Base-by-base conservation (phyloP, 495 filamentous ascomycete genomes). In the Penicillium diatomitis region DNA sequence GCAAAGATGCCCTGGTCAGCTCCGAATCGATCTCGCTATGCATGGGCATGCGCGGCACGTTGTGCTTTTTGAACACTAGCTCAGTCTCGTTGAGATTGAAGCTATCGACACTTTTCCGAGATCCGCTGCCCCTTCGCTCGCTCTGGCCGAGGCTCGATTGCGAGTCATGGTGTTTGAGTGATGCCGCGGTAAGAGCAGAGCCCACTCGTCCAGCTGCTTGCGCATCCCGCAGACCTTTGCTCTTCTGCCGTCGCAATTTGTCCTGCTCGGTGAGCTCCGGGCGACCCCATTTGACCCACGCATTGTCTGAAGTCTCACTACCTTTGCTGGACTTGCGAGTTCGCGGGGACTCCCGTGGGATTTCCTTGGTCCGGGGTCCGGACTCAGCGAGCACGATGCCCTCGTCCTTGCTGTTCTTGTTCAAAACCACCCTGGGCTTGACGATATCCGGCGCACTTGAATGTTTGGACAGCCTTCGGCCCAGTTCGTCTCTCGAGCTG, bases 1-100 rank as follows among this genome's bases (percentile, higher is more conserved):
- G 72, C 48, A 98, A 86, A 0, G 94, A 97, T 34, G 85, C 83
- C 60, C 92, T 77, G 3, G 92, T 97, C 42, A 96, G 62, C 29
- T 95, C 89, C 0, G 90, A 94, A 32, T 86, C 78, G 30, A 94
- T 78, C 38, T 87, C 87, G 63, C 90, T 94, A 61, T 81, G 81
- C 60, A 94, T 75, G 3, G 90, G 90, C 83, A 96, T 86, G 1
- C 84, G 86, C 8, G 88, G 81, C n/a, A 79, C 68, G 40, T 76
- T 76, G 50, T 79, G 75, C 66, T 67, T 84, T 66, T 68, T 72
- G 71, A 70, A 85, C 62, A 70, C 80, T 59, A 69, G 78, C 70
- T 72, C 84, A 54, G 61, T 82, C 65, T 73, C 76, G 46, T 82
- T 77, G 49, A 71, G 70, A 37, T 80, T 75, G 48, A 78, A 55